Evolutionary conservation across 2,329 filamentous ascomycete genomes (phyloP), one percentile per base, ranked within the genome.

Genomic region (Aureobasidium sp.): DNA sequence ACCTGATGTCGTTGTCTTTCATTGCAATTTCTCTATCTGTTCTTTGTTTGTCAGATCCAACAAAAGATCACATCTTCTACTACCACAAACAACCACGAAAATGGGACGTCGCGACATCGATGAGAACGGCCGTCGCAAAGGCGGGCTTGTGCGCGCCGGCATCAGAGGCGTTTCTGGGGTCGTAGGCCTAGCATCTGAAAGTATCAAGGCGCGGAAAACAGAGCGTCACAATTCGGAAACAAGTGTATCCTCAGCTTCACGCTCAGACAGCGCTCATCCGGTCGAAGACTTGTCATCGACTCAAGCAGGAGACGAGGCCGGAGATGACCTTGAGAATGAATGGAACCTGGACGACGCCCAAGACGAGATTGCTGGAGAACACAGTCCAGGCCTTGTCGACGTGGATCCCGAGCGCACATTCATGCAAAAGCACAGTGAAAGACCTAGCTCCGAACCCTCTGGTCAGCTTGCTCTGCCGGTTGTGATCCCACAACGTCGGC

Each of bases 311-410:
- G 37, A 42, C 11, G 52, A 58, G 27, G 39, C 54, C 10, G 29
- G n/a, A 34, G 54, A 47, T 6, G 54, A 45, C 11, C 54, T 58
- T 10, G 41, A 58, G 41, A 58, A 58, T 37, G 42, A 47, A 21
- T 47, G 54, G 54, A 37, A 47, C 6, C 54, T 58, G 29, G 54
- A 58, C 30, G 54, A 58, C 21, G 54, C 54, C 8, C 54, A 58
- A 11, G 54, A 58, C 10, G n/a, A 58, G n/a, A 58, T 58, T 30
- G 41, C 30, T 5, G 47, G 29, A 11, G 16, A 36, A 36, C n/a
- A 36, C 16, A 47, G 30, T 27, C 54, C 13, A 37, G n/a, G 2
- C 47, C 13, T 13, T 16, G 41, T 32, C 25, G 42, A 58, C 42
- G 15, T 10, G 10, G 10, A 16, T 6, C 54, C 54, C 16, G 30